Base-by-base conservation (phyloP, 164 flowering plant species). In the Vitis labrusca region DNA sequence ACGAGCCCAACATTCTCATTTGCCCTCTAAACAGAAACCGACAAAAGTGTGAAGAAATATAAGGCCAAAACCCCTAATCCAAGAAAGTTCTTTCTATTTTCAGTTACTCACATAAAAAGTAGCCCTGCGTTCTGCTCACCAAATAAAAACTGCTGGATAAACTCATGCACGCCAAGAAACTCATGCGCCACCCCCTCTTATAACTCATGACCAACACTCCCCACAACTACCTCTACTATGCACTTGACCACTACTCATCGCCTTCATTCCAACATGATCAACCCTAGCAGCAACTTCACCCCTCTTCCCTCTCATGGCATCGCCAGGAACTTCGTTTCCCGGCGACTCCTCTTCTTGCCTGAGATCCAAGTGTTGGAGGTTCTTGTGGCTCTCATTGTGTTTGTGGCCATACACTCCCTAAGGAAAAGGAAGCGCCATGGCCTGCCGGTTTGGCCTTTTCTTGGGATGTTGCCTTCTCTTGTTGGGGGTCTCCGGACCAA, bases 381-480 rank as follows among this genome's bases (percentile, higher is more conserved):
- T 14, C 10, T 86, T 7, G 2, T 86, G 2, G 90, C 99, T 1
- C 6, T 85, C 6, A 32, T 66, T 0, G 85, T 89, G 19, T 95
- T 93, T 65, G 29, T 91, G 0, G 72, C 68, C 16, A 88, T 95
- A 44, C 82, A 84, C 64, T 74, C 90, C 9, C 69, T 92, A 9
- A 71, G 95, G 73, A 91, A 92, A 67, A 65, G 69, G 65, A 85
- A 74, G 57, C 78, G 67, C 1, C 79, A 84, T 0, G 99, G 99
- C 15, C 78, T 93, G 9, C 84, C 96, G 1, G 74, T 79, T 1
- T 93, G 99, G 99, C 99, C 99, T 0, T 23, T 95, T 17, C 54
- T 95, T 9, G 97, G 99, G 0, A 95, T 93, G 97, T 61, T 90
- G 9, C 98, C 98, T 5, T 91, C 98, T 0, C 59, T 93, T 72